Evolutionary conservation across 208 protist genomes (phyloP), one percentile per base, ranked within the genome.

Genomic region (Porcisia hertigi): DNA sequence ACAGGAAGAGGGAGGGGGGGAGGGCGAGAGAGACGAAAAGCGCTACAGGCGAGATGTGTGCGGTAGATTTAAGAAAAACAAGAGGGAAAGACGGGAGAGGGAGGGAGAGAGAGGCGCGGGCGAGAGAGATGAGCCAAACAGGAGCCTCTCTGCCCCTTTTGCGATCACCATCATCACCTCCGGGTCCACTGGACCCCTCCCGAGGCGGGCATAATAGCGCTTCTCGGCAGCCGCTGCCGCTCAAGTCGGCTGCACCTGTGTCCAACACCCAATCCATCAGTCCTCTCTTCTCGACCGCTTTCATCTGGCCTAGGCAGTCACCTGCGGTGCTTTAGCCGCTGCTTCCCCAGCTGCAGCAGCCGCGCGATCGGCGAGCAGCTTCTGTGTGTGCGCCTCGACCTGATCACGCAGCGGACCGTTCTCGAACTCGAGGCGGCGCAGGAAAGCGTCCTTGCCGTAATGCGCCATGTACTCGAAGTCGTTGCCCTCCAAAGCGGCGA

Each of bases 381-480:
- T 92, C 82, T 97, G 91, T 64, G 91, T 90, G 87, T 97, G 92
- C 41, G 89, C 93, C 84, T 97, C 91, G 8, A 97, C 95, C 86
- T 98, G 92, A 71, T 98, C 95, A 66, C 92, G 87, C 64, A 98
- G 88, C 25, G 95, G 93, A 52, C 95, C 95, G 83, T 96, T 97
- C 80, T 98, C 95, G 80, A 98, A 97, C 85, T 97, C 93, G 55
- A 98, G 83, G n/a, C 95, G 91, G 74, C 93, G 93, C 72, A 97
- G 82, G 81, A 98, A 98, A 47, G 92, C 93, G 76, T 98, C 95
- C 77, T 95, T 96, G 76, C 89, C 93, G 76, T 86, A 90, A 80
- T 85, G 85, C 30, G 88, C 87, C 78, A 97, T 88, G 84, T 97
- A 90, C 72, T 96, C 91, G 74, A 94, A 98, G 84, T 97, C 95